These are phyloP conservation scores for Hericium alpestre DNA, from an alignment of 768 basidiomycete genomes.

Conservation along the genomic window DNA sequence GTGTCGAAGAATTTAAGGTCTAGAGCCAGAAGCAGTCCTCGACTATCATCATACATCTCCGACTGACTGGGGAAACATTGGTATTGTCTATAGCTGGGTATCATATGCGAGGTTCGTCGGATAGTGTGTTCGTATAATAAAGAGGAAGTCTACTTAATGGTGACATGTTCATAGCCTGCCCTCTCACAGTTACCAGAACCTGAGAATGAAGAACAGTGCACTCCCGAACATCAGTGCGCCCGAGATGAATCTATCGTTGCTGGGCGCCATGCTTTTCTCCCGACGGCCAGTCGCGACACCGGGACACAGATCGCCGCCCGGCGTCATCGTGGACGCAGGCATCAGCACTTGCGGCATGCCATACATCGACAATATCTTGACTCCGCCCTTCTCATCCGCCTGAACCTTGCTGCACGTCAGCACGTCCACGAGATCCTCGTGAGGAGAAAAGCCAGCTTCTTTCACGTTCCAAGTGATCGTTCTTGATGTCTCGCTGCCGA, in stretches of 20 bases:
- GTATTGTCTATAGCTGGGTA: too few species aligned
- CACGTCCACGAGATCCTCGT: conserved; percentile 40
- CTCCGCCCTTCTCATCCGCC: conserved; percentile 30
- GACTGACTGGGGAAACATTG: too few species aligned
- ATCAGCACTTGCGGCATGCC: conserved; percentile 39
- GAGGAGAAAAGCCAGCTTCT: conserved; percentile 26
- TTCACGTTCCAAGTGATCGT: conserved; percentile 30
- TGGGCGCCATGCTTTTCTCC: conserved; percentile 5
- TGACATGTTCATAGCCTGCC: background rate
- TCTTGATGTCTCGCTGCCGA: conserved; percentile 28
- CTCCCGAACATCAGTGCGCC: conserved; percentile 5
- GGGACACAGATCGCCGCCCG: conserved; percentile 15
- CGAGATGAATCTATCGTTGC: conserved; percentile 1
- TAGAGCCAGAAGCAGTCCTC: too few species aligned
- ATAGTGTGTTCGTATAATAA: too few species aligned
- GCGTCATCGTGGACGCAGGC: conserved; percentile 20
- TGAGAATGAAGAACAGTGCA: conserved; percentile 3
- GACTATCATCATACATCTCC: too few species aligned
- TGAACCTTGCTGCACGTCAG: conserved; percentile 34
- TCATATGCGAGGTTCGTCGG: too few species aligned
- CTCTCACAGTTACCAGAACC: background rate
- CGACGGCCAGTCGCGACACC: conserved; percentile 9
- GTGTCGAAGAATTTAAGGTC: too few species aligned
- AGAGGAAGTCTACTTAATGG: too few species aligned
- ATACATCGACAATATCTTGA: conserved; percentile 26